Percentiles rank a stretch among this genome's conserved stretches.
These are phyloP conservation scores for Candida anutae DNA, from an alignment of 1,139 yeast species.

Conservation along the genomic window DNA sequence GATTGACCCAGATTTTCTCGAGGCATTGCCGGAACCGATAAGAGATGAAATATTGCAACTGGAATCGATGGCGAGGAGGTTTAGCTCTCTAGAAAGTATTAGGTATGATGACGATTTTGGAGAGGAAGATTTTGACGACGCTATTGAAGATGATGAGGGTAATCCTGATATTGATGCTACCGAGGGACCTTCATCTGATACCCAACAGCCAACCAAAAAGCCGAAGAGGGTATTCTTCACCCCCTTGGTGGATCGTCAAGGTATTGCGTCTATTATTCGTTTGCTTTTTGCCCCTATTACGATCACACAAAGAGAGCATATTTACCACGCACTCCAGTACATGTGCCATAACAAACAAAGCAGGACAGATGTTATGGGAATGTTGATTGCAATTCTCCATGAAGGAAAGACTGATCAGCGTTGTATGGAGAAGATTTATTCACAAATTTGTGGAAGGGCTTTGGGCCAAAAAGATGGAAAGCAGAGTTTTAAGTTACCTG, in stretches of 20 bases:
- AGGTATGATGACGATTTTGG: conserved; percentile 18
- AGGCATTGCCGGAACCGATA: conserved; percentile 71
- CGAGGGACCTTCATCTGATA: neutral
- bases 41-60: conserved; percentile 69
- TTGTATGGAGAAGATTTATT: conserved; percentile 59
- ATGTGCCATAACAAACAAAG: conserved; percentile 75
- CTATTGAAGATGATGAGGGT: conserved; percentile 11
- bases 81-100: conserved; percentile 19
- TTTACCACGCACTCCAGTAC: conserved; percentile 60
- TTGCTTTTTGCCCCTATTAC: conserved; percentile 71
- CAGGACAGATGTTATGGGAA: conserved; percentile 66
- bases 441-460: conserved; percentile 40
- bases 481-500: conserved; percentile 35
- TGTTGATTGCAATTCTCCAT: conserved; percentile 59
- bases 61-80: conserved; percentile 46
- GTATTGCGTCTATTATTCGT: conserved; percentile 67
- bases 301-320: conserved; percentile 52
- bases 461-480: conserved; percentile 6
- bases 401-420: conserved; percentile 64
- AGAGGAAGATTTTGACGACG: conserved; percentile 13
- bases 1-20: conserved; percentile 73
- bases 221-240: conserved; percentile 41
- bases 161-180: conserved; percentile 1
- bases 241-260: conserved; percentile 69
- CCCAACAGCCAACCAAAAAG: conserved; percentile 7